Conservation (phyloP, 129 eudicot species). For the Tanacetum coccineum region DNA sequence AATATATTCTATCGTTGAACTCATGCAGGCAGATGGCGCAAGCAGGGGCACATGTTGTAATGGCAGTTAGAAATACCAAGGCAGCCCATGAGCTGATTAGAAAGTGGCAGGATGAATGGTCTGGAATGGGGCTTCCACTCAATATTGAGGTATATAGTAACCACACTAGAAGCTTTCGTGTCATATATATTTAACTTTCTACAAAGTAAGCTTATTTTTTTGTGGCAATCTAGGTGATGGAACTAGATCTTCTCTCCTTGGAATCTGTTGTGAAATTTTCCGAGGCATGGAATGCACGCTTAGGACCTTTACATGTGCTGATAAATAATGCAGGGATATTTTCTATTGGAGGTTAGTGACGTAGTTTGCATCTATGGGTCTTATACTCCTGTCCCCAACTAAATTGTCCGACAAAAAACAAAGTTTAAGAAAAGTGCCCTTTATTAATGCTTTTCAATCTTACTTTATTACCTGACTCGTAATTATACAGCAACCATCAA, state of each 20-base stretch:
- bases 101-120: slow-evolving; percentile 89
- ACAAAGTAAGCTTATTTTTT: slow-evolving; percentile 7
- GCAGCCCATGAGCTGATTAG: slow-evolving; percentile 63
- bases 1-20: background rate
- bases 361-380: no score
- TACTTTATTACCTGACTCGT: no score
- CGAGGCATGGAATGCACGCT: slow-evolving; percentile 87
- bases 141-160: slow-evolving; percentile 66
- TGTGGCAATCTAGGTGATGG: slow-evolving; percentile 58
- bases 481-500: no score
- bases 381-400: no score
- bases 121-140: slow-evolving; percentile 79
- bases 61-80: slow-evolving; percentile 89
- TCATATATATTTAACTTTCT: background rate
- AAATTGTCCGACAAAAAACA: no score
- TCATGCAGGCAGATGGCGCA: slow-evolving; percentile 80
- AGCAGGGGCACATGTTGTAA: slow-evolving; percentile 84
- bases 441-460: no score
- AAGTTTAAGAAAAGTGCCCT: no score
- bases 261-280: slow-evolving; percentile 84
- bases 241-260: slow-evolving; percentile 84
- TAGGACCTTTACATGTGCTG: slow-evolving; percentile 78
- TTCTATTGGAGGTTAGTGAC: slow-evolving; percentile 79
- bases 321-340: slow-evolving; percentile 94
- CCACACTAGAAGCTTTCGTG: background rate